Evolutionary conservation across 2,329 filamentous ascomycete genomes (phyloP).

Genomic region (Colletotrichum simmondsii): DNA sequence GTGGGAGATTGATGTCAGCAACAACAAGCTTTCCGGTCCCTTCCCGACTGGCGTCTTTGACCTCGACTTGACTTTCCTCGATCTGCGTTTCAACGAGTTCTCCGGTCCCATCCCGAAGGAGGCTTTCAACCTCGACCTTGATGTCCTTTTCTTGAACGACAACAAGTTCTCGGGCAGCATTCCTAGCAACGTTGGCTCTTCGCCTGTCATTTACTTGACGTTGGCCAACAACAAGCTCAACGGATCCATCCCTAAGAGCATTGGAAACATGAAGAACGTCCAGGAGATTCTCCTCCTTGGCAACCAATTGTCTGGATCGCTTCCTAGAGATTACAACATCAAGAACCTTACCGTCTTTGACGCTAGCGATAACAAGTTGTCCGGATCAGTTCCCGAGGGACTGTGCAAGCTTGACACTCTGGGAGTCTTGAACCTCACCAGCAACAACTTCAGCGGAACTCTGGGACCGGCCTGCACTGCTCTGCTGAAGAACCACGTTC

Average conservation of each 20-base stretch:
- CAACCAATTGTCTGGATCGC: constrained; percentile 3
- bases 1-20: constrained; percentile 6
- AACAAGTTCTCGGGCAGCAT: constrained; percentile 17
- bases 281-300: constrained; percentile 13
- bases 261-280: background rate
- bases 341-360: constrained; percentile 11
- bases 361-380: constrained; percentile 17
- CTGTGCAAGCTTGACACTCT: constrained; percentile 3
- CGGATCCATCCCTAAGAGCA: background rate
- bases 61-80: background rate
- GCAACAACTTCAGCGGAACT: constrained; percentile 4
- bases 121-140: constrained; percentile 1
- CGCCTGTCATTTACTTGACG: background rate
- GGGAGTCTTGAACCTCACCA: constrained; percentile 2
- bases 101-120: constrained; percentile 9
- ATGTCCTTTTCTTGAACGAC: constrained; percentile 15
- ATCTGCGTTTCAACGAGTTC: constrained; percentile 16
- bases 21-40: constrained; percentile 2
- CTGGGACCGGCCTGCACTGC: constrained; percentile 15
- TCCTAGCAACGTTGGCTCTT: constrained; percentile 8
- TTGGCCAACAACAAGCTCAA: constrained; percentile 14
- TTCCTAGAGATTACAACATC: background rate
- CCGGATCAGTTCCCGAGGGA: background rate
- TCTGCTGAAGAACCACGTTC: background rate
- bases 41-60: background rate